These are phyloP conservation scores for Nidularia sp. DNA, from an alignment of 768 basidiomycete species.

Conservation along the genomic window DNA sequence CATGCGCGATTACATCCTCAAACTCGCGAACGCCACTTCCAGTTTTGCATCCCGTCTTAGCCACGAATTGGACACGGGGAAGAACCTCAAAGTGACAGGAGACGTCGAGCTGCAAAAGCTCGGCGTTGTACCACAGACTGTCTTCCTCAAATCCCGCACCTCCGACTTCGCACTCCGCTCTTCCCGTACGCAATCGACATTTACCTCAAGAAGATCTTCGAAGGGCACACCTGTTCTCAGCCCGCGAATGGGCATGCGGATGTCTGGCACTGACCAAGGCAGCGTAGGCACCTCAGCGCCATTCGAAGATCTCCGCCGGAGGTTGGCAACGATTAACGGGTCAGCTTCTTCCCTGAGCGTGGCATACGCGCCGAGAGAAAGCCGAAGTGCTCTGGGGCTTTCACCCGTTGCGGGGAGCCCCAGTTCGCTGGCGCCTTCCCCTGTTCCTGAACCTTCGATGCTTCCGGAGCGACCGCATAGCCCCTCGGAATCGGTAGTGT, in stretches of 20 bases:
- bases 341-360: conserved; percentile 63
- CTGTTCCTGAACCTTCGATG: conserved; percentile 18
- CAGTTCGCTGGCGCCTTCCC: conserved; percentile 17
- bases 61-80: conserved; percentile 59
- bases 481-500: conserved; percentile 80
- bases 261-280: conserved; percentile 43
- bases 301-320: conserved; percentile 74
- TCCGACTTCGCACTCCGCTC: conserved; percentile 34
- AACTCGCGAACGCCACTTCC: conserved; percentile 73
- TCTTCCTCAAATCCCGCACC: conserved; percentile 70
- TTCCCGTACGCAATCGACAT: conserved; percentile 30
- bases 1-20: conserved; percentile 85
- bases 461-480: conserved; percentile 61
- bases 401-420: conserved; percentile 9
- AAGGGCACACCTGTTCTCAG: conserved; percentile 40
- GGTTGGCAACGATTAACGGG: conserved; percentile 71
- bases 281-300: conserved; percentile 40
- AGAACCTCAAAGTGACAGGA: conserved; percentile 57
- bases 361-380: conserved; percentile 17
- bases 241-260: conserved; percentile 44
- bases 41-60: conserved; percentile 69
- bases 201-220: conserved; percentile 27
- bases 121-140: conserved; percentile 85
- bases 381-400: conserved; percentile 3
- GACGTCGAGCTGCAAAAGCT: conserved; percentile 83